phyloP scores from a whole-genome alignment of 306 rosid species.

The Nissolia schottii region DNA sequence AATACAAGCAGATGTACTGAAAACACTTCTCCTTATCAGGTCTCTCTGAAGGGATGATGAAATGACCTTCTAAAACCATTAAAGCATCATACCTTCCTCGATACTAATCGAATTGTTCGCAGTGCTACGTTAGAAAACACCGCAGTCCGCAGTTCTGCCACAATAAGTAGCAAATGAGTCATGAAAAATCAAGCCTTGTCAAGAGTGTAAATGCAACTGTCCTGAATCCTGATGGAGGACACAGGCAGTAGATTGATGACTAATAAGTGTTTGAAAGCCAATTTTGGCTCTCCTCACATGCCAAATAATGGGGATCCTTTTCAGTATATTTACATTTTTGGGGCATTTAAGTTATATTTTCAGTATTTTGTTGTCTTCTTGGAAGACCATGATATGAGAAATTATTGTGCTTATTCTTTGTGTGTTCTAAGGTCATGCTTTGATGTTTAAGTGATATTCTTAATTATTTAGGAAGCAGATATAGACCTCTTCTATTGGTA shows the following conservation, averaged over 20 bases:
- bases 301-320: neutral
- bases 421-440: neutral
- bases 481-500: neutral
- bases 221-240: neutral
- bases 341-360: neutral
- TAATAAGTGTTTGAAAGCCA: neutral
- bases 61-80: constrained; percentile 7
- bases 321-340: neutral
- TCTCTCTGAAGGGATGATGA: neutral
- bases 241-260: neutral
- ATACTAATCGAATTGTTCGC: constrained; percentile 88
- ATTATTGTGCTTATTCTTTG: neutral
- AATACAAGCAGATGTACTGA: neutral
- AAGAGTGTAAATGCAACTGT: constrained; percentile 12
- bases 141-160: constrained; percentile 88
- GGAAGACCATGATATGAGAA: neutral
- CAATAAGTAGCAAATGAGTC: constrained; percentile 19
- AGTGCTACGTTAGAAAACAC: constrained; percentile 92
- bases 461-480: neutral
- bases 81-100: constrained; percentile 67
- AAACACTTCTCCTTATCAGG: constrained; percentile 7
- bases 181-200: constrained; percentile 1
- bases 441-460: neutral
- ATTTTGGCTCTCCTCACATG: neutral
- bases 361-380: neutral